These are phyloP conservation scores for Delphinella strobiligena DNA, from an alignment of 2,329 filamentous ascomycete genomes.

Conservation along the genomic window DNA sequence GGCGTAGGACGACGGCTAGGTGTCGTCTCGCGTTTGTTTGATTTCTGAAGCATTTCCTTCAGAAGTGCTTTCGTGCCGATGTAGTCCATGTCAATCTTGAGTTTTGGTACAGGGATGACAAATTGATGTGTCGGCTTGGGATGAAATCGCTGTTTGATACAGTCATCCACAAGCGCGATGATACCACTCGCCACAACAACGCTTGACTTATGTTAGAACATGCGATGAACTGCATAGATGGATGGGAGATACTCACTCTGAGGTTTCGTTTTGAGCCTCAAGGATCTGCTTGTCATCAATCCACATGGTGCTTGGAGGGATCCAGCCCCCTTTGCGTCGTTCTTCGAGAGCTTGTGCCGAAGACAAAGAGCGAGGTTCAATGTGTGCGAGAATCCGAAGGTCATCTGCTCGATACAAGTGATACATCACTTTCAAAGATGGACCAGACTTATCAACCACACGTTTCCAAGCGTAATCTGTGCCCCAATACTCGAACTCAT, in stretches of 20 bases:
- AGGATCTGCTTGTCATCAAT: constrained; percentile 66
- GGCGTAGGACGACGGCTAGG: constrained; percentile 7
- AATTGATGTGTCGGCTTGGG: constrained; percentile 40
- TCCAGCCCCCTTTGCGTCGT: constrained; percentile 69
- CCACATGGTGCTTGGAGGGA: constrained; percentile 83
- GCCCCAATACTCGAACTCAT: constrained; percentile 93
- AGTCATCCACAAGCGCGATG: constrained; percentile 79
- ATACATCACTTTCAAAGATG: constrained; percentile 52
- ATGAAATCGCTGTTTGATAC: constrained; percentile 70
- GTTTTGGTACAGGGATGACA: constrained; percentile 38
- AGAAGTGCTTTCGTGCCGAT: constrained; percentile 51
- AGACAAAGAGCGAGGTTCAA: constrained; percentile 68
- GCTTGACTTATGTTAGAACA: constrained; percentile 33
- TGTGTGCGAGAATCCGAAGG: constrained; percentile 61
- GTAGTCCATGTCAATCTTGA: constrained; percentile 49
- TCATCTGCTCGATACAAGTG: constrained; percentile 62
- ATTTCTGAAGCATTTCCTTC: constrained; percentile 50
- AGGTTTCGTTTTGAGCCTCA: constrained; percentile 61
- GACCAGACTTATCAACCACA: constrained; percentile 56
- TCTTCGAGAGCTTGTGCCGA: constrained; percentile 60
- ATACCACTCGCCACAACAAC: constrained; percentile 85
- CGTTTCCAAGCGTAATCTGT: constrained; percentile 75
- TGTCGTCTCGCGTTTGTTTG: constrained; percentile 11
- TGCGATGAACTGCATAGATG: constrained; percentile 11
- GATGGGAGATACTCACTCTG: constrained; percentile 54